Percentiles rank a stretch among this genome's conserved stretches.
Evolutionary conservation across 2,329 filamentous ascomycete genomes (phyloP).

Genomic region (Apiospora kogelbergensis): DNA sequence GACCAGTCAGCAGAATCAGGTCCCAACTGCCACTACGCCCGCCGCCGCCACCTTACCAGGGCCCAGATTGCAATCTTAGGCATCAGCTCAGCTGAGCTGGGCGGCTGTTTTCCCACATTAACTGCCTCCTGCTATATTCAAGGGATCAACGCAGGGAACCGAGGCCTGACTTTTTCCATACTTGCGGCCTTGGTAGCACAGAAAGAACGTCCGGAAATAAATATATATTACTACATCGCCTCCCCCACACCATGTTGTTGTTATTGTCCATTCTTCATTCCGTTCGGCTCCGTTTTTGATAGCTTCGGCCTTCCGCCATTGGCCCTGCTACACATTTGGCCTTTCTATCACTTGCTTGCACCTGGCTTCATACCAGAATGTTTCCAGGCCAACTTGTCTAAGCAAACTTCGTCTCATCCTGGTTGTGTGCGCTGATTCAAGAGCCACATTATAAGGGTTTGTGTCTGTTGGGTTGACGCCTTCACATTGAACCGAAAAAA

Average conservation of each 20-base stretch:
- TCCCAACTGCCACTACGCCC: background rate
- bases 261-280: background rate
- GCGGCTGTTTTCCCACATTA: background rate
- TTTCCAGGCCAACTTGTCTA: background rate
- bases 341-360: background rate
- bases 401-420: background rate
- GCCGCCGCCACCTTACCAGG: background rate
- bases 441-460: too few relatives aligned
- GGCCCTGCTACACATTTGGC: background rate
- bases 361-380: background rate
- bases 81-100: background rate
- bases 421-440: too few relatives aligned
- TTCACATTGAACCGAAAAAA: too few relatives aligned
- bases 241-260: background rate
- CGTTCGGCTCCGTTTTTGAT: background rate
- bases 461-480: too few relatives aligned
- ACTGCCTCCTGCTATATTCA: background rate
- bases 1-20: conserved; percentile 4
- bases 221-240: background rate
- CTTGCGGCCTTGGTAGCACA: background rate
- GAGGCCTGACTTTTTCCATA: background rate
- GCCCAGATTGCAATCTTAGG: conserved; percentile 5
- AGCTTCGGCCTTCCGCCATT: background rate
- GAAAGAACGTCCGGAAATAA: background rate
- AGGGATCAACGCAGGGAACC: background rate